Conservation (phyloP, 1,139 yeast genomes). For the Candida anutae region DNA sequence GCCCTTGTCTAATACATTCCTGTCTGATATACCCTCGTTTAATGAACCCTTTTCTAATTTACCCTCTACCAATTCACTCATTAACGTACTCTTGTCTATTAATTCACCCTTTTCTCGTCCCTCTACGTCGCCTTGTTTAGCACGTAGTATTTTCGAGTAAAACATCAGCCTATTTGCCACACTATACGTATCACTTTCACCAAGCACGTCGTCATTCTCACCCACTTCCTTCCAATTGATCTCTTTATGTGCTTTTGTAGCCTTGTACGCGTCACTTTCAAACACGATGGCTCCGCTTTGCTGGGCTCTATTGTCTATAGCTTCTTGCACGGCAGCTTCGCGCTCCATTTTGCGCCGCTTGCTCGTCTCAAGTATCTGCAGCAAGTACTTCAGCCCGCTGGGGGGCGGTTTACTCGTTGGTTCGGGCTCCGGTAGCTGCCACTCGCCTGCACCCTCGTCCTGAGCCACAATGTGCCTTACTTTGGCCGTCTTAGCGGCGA, state of each 20-base stretch:
- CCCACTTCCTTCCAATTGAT: conserved; percentile 1
- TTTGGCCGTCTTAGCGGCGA: conserved; percentile 2
- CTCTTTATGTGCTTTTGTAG: too few species aligned
- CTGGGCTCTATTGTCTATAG: conserved; percentile 1
- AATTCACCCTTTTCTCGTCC: too few species aligned
- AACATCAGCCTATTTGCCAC: too few species aligned
- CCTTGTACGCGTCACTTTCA: conserved; percentile 6
- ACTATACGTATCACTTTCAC: too few species aligned
- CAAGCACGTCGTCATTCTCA: conserved; percentile 2
- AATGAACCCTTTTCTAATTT: neutral
- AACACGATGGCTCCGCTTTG: conserved; percentile 4
- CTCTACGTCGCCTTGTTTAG: too few species aligned
- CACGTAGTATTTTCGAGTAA: neutral
- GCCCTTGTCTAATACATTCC: neutral
- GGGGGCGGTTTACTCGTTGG: too few species aligned
- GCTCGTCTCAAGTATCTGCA: conserved; percentile 4
- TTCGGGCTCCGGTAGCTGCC: too few species aligned
- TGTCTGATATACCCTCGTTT: conserved; percentile 5
- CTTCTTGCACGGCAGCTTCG: conserved; percentile 1
- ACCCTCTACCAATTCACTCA: too few species aligned
- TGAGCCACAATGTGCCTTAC: too few species aligned
- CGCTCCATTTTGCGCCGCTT: conserved; percentile 5
- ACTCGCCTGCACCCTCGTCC: too few species aligned
- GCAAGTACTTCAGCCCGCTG: conserved; percentile 4
- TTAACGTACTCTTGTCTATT: too few species aligned